phyloP scores from a whole-genome alignment of 305 asterid species.

The Solanum chacoense region DNA sequence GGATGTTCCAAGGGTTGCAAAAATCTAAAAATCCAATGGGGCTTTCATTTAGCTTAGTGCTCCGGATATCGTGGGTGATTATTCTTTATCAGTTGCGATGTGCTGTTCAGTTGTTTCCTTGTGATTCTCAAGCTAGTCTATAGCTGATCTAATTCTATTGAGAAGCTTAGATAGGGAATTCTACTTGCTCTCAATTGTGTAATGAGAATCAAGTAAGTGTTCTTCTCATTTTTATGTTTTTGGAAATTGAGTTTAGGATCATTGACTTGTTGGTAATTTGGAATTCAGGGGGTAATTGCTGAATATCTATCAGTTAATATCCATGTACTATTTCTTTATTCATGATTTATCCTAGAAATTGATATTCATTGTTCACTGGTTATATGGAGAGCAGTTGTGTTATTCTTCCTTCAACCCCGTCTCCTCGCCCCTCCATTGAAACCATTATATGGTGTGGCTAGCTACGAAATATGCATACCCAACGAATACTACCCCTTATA shows the following conservation, averaged over 20 bases:
- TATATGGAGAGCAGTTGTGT: background rate
- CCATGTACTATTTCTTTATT: background rate
- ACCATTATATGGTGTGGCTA: background rate
- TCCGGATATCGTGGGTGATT: background rate
- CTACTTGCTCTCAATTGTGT: background rate
- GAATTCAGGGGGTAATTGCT: background rate
- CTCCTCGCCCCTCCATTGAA: background rate
- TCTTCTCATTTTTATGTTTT: background rate
- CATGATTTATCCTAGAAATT: background rate
- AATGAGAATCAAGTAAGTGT: background rate
- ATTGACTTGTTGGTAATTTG: background rate
- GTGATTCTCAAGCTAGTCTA: background rate
- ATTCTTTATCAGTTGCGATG: background rate
- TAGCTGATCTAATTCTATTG: slow-evolving; percentile 2
- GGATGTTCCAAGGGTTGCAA: slow-evolving; percentile 32
- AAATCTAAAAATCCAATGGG: background rate
- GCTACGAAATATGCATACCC: background rate
- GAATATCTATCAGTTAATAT: background rate
- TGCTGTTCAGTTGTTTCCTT: background rate
- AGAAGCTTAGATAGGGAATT: background rate
- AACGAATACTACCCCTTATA: too few species aligned
- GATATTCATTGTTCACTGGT: background rate
- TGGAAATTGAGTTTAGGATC: background rate
- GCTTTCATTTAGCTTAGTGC: background rate
- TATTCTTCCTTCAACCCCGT: background rate